Conservation (phyloP, 768 basidiomycete genomes). For the Holtermannia corniformis region DNA sequence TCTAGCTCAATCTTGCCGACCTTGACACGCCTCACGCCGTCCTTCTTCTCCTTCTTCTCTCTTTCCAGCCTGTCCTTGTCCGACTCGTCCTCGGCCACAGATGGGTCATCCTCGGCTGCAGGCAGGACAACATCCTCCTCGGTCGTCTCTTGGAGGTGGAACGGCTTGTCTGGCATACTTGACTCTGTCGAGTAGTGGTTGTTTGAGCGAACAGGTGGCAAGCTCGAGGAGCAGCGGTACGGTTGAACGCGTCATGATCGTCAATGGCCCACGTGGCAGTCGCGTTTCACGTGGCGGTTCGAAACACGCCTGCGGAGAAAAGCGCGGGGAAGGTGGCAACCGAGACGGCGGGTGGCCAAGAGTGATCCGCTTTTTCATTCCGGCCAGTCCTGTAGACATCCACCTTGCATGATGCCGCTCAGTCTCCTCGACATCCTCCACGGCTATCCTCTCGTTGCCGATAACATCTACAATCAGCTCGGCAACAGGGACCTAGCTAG, state of each 20-base stretch:
- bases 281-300: neutral
- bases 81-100: slow-evolving; percentile 10
- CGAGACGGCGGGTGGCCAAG: too few relatives aligned
- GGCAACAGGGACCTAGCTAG: too few relatives aligned
- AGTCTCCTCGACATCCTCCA: too few relatives aligned
- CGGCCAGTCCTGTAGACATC: too few relatives aligned
- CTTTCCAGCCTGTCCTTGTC: slow-evolving; percentile 9
- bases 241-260: neutral
- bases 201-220: too few relatives aligned
- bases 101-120: slow-evolving; percentile 14
- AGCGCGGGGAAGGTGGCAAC: neutral
- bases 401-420: too few relatives aligned
- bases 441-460: too few relatives aligned
- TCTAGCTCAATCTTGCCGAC: slow-evolving; percentile 26
- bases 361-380: too few relatives aligned
- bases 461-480: too few relatives aligned
- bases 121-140: slow-evolving; percentile 12
- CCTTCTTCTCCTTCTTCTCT: slow-evolving; percentile 8
- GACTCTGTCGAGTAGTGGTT: neutral
- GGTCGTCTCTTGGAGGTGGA: slow-evolving; percentile 7
- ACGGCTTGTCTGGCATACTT: slow-evolving; percentile 2
- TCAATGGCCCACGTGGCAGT: too few relatives aligned
- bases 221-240: too few relatives aligned
- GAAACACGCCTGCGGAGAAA: too few relatives aligned
- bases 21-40: slow-evolving; percentile 5